Percentiles rank a stretch among this genome's conserved stretches.
These are phyloP conservation scores for Anastatica hierochuntica DNA, from an alignment of 345 rosid species.

Conservation along the genomic window DNA sequence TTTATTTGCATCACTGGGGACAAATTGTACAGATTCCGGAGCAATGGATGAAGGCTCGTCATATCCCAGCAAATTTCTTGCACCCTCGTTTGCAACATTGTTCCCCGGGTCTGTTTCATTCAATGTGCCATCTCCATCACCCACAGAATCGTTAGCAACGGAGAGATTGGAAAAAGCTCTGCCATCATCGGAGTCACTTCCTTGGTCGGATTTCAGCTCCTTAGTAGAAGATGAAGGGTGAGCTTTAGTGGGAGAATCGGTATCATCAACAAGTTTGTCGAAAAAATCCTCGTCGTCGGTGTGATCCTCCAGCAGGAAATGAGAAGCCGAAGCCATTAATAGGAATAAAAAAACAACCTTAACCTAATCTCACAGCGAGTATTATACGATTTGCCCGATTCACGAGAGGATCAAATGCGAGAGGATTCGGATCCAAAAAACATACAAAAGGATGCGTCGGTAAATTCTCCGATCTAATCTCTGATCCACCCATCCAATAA, in stretches of 20 bases:
- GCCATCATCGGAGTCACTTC: slow-evolving; percentile 46
- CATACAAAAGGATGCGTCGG: no score
- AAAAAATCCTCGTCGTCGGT: slow-evolving; percentile 96
- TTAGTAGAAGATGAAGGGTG: slow-evolving; percentile 15
- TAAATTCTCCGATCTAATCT: not conserved
- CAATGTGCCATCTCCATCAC: slow-evolving; percentile 23
- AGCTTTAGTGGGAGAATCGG: slow-evolving; percentile 20
- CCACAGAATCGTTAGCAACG: slow-evolving; percentile 24
- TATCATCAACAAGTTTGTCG: slow-evolving; percentile 78
- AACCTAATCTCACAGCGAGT: no score
- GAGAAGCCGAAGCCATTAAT: slow-evolving; percentile 78
- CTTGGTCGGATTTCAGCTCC: slow-evolving; percentile 24
- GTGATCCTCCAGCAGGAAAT: slow-evolving; percentile 85
- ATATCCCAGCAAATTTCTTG: slow-evolving; percentile 8
- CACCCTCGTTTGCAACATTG: slow-evolving; percentile 16
- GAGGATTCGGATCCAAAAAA: not conserved
- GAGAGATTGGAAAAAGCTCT: slow-evolving; percentile 55
- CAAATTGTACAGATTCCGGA: slow-evolving; percentile 16
- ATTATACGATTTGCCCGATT: no score
- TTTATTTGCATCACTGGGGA: slow-evolving; percentile 6
- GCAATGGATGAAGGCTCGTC: slow-evolving; percentile 18
- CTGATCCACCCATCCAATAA: not conserved
- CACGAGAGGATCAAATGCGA: not conserved
- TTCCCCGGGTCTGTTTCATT: slow-evolving; percentile 13
- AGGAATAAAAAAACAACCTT: not conserved